Evolutionary conservation across 1,284 basidiomycete genomes (phyloP), one percentile per base, ranked within the genome.

Genomic region (Testicularia cyperi): DNA sequence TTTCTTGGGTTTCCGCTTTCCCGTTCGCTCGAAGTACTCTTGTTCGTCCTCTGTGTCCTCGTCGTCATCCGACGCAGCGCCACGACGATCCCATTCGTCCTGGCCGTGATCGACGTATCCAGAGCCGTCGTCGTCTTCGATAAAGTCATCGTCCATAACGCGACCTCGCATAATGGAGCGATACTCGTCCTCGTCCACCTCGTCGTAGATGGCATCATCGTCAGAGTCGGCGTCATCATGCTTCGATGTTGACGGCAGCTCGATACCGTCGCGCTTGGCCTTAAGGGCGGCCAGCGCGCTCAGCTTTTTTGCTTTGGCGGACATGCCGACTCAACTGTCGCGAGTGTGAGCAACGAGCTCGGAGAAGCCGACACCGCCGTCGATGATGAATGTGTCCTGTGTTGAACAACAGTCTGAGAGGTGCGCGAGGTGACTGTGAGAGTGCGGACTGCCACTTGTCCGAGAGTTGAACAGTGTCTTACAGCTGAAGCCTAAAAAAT

Each of bases 71-170:
- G 28, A 38, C 10, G 39, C 34, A 9, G 34, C 44, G 24, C 31
- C 27, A 15, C 40, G 54, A 19, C 70, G 49, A 36, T 80, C 79
- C 86, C 90, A 96, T 69, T 94, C 92, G 62, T 97, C 92, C 83
- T 90, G 86, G 5, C 95, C 95, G 70, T 95, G 89, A 78, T 99
- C 95, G 71, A 88, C 86, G 74, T 99, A 98, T 10, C 90, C 95
- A 16, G 82, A 84, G 0, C 88, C 83, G 40, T 92, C 92, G 79
- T 98, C 95, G 70, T 98, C 92, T 34, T 88, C 76, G 51, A 74
- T 90, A 62, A 99, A 98, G 78, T 98, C 94, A 70, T 96, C 91
- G 65, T 83, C 81, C 62, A 88, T 87, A n/a, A 95, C 81, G 15
- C 95, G 82, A 2, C 86, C 85, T 43, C 85, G 84, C 4, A 97